A percentile compares a stretch with the other conserved stretches of the same genome.
Evolutionary conservation across 805 yeast genomes (phyloP).

Genomic region (Suhomyces emberorum): DNA sequence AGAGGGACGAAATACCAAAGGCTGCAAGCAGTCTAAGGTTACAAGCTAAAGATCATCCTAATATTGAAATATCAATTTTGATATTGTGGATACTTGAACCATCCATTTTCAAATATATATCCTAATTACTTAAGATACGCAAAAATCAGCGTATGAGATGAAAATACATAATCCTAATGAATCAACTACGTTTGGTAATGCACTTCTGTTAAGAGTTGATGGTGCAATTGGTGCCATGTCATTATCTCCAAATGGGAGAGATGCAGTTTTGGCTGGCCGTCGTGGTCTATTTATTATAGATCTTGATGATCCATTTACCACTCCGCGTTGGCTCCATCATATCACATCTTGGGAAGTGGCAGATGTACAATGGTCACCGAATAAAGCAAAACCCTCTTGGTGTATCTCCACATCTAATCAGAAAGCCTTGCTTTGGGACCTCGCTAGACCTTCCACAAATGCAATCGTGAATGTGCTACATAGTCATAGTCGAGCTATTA

Average conservation of each 20-base stretch:
- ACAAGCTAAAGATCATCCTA: no score
- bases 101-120: no score
- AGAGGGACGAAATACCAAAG: no score
- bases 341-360: conserved; percentile 97
- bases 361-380: conserved; percentile 98
- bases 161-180: conserved; percentile 21
- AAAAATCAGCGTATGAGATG: neutral
- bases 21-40: no score
- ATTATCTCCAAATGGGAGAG: conserved; percentile 84
- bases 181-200: conserved; percentile 70
- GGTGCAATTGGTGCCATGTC: conserved; percentile 92
- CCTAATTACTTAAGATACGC: no score
- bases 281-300: conserved; percentile 88
- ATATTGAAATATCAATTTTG: no score
- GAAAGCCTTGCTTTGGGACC: conserved; percentile 92
- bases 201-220: conserved; percentile 82
- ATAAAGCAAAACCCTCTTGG: conserved; percentile 79
- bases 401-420: conserved; percentile 92
- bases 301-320: conserved; percentile 89
- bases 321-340: conserved; percentile 92
- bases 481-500: conserved; percentile 88
- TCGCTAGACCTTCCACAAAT: conserved; percentile 61
- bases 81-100: no score
- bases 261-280: conserved; percentile 83
- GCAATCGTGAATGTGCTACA: conserved; percentile 89